Evolutionary conservation across 768 basidiomycete species (phyloP).

Genomic region (Chiua virens): DNA sequence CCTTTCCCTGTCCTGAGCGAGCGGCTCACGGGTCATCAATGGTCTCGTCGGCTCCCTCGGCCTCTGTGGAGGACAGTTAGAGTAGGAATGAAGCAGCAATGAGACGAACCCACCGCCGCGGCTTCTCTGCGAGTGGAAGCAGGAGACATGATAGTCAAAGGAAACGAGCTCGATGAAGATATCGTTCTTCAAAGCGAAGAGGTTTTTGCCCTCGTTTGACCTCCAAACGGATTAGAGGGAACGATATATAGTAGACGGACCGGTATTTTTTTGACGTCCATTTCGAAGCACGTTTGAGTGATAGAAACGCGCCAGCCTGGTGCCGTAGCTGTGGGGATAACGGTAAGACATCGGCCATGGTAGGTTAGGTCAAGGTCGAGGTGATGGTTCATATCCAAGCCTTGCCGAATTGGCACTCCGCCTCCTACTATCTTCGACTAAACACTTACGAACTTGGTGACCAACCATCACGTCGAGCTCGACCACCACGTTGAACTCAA

Average conservation of each 20-base stretch:
- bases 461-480: constrained; percentile 16
- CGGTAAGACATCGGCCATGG: constrained; percentile 21
- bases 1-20: constrained; percentile 26
- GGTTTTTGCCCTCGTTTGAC: constrained; percentile 6
- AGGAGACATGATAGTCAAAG: constrained; percentile 10
- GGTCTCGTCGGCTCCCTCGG: constrained; percentile 18
- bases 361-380: constrained; percentile 26
- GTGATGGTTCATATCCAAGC: constrained; percentile 32
- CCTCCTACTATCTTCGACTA: constrained; percentile 9
- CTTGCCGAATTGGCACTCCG: constrained; percentile 35
- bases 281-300: constrained; percentile 26
- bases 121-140: constrained; percentile 18
- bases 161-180: constrained; percentile 6
- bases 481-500: constrained; percentile 21
- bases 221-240: constrained; percentile 11
- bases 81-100: constrained; percentile 6
- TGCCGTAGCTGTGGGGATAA: constrained; percentile 33
- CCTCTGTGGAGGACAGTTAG: constrained; percentile 21
- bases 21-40: constrained; percentile 22
- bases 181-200: constrained; percentile 10
- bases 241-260: constrained; percentile 29
- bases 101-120: constrained; percentile 18
- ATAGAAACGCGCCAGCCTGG: constrained; percentile 35
- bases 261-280: constrained; percentile 20
- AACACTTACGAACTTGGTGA: constrained; percentile 5